Base-by-base conservation (phyloP, 352 stramenopile genomes). In the Phytophthora cactorum region DNA sequence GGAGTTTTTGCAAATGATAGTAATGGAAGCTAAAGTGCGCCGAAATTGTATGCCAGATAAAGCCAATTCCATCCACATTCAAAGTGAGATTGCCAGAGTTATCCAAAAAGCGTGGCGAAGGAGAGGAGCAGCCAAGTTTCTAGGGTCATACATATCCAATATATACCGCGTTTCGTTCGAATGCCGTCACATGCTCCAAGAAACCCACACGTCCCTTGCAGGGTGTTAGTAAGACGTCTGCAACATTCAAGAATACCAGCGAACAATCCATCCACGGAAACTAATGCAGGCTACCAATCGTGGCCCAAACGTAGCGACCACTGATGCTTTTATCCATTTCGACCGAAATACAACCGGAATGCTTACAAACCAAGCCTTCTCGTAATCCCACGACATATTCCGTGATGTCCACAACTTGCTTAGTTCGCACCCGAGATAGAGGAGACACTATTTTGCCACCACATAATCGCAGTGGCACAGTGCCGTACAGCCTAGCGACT, bases 251-350 rank as follows among this genome's bases (percentile, higher is more conserved):
- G 44, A 9, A 66, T 15, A 62, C 51, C 51, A 58, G 27, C 46
- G 46, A 61, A 45, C 32, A 66, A 57, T 57, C 25, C 58, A 58
- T 59, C 67, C 62, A 71, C 49, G 62, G 36, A 63, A 69, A 63
- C 45, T 51, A 71, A 60, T 46, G 52, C 56, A 60, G 63, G 56
- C 67, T 63, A 74, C 9, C 50, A 63, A 22, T 50, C 12, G 54
- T 62, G 60, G 44, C 45, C 50, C 50, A 61, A 67, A 67, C 32
- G 22, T 61, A 59, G n/a, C 62, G 27, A 68, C 56, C 56, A 63
- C 62, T 51, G 27, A 67, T 59, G 36, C 38, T 50, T 66, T 61
- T 70, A 32, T 74, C 67, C 67, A 71, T 71, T 74, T 71, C 56
- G 41, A 71, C 50, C 50, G 52, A 61, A 63, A 63, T 68, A 71